phyloP scores from a whole-genome alignment of 768 basidiomycete genomes.

The Lactifluus echinatus region DNA sequence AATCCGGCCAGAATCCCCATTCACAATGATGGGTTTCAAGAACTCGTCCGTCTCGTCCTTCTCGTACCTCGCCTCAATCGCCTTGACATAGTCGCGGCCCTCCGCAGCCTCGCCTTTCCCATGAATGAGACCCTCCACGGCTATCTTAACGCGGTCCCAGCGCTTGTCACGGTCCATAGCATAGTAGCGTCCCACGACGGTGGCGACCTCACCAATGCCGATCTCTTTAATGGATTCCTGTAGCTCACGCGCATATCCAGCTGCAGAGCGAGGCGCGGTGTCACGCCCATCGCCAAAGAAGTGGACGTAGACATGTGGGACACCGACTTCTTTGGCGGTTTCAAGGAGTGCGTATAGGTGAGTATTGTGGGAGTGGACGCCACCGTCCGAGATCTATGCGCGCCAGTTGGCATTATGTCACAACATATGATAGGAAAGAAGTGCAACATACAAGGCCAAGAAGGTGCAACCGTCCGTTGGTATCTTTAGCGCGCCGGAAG shows the following conservation, averaged over 20 bases:
- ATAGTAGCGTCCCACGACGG: constrained; percentile 86
- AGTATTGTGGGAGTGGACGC: constrained; percentile 92
- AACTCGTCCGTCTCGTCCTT: constrained; percentile 92
- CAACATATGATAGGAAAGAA: neutral
- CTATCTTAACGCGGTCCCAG: constrained; percentile 90
- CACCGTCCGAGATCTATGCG: constrained; percentile 79
- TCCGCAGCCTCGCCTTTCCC: constrained; percentile 52
- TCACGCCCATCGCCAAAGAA: constrained; percentile 95
- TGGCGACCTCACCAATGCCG: constrained; percentile 72
- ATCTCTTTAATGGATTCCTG: constrained; percentile 71
- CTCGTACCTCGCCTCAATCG: constrained; percentile 65
- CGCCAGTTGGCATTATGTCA: neutral
- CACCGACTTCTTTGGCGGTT: constrained; percentile 76
- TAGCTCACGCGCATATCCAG: constrained; percentile 68
- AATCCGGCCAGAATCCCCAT: constrained; percentile 69
- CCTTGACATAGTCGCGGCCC: constrained; percentile 49
- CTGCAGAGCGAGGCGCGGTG: constrained; percentile 80
- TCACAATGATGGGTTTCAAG: constrained; percentile 87
- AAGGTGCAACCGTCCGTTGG: constrained; percentile 80
- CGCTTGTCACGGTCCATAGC: constrained; percentile 97
- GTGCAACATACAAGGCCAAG: constrained; percentile 62
- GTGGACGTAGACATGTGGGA: constrained; percentile 84
- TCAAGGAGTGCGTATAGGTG: constrained; percentile 89
- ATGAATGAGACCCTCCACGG: constrained; percentile 73
- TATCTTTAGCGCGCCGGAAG: constrained; percentile 70